Percentiles rank a stretch among this genome's conserved stretches.
phyloP scores from a whole-genome alignment of 148 eudicot species.

The Silene latifolia region DNA sequence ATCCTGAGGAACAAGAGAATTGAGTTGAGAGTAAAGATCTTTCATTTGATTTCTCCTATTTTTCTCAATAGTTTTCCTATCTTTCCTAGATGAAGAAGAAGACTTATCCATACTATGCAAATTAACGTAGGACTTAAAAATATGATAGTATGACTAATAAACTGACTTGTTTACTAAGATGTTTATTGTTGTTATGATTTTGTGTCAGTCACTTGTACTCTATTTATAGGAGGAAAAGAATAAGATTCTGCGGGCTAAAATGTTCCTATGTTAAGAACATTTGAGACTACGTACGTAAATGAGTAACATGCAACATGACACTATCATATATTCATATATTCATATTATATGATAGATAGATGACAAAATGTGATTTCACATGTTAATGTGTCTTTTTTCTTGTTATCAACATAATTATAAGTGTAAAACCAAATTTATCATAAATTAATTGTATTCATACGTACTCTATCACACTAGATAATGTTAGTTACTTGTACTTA shows the following conservation, averaged over 20 bases:
- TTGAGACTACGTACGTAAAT: neutral
- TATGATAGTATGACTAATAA: no score
- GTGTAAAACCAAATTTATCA: no score
- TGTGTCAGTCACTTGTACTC: neutral
- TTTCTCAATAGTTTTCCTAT: conserved; percentile 48
- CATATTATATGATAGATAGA: neutral
- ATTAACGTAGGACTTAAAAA: no score
- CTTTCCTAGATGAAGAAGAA: conserved; percentile 25
- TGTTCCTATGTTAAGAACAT: neutral
- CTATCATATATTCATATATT: neutral
- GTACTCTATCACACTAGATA: no score
- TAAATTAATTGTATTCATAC: no score
- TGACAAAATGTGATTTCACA: neutral
- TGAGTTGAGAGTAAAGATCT: conserved; percentile 38
- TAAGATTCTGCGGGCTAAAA: neutral
- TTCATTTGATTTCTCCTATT: conserved; percentile 49
- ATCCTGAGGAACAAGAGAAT: conserved; percentile 36
- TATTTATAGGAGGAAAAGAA: neutral
- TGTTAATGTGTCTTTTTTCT: neutral
- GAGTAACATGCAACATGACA: neutral
- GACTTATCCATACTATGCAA: conserved; percentile 6
- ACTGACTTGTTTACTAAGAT: no score
- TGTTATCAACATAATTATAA: no score
- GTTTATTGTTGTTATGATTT: neutral
- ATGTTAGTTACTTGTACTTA: no score